phyloP scores from a whole-genome alignment of 306 rosid species.

The cucumber (Cucumis sativus) region Cucumber_9930_V3 NC_026657.2:40665001-40665500 shows the following conservation, averaged over 20 bases:
- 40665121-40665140: not conserved
- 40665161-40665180: too few species aligned
- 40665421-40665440: conserved; percentile 16
- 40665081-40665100: too few species aligned
- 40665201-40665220: not conserved
- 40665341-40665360: conserved; percentile 68
- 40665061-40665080: too few species aligned
- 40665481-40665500: too few species aligned
- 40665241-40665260: not conserved
- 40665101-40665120: too few species aligned
- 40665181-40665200: not conserved
- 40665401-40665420: conserved; percentile 88
- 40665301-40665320: conserved; percentile 33
- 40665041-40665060: too few species aligned
- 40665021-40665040: too few species aligned
- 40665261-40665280: not conserved
- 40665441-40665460: not conserved
- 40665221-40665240: not conserved
- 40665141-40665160: not conserved
- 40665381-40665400: conserved; percentile 53
- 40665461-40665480: not conserved
- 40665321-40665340: conserved; percentile 82
- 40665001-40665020: too few species aligned
- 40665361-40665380: conserved; percentile 62
- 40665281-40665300: not conserved